A percentile compares a stretch with the other conserved stretches of the same genome.
These are phyloP conservation scores for Globisporangium iwayamae DNA, from an alignment of 352 stramenopile species.

Conservation along the genomic window DNA sequence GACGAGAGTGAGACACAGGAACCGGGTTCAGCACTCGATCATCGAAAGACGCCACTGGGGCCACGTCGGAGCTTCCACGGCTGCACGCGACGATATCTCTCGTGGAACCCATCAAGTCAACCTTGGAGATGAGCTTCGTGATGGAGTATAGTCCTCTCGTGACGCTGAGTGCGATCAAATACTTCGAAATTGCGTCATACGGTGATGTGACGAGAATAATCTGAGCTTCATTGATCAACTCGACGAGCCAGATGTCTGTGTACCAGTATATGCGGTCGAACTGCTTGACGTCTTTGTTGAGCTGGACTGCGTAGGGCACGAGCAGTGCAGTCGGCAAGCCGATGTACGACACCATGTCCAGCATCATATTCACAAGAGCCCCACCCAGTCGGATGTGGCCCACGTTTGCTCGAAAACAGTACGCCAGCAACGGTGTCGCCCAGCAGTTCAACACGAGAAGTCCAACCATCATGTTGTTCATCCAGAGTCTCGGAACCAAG, in stretches of 20 bases:
- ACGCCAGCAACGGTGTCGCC: slow-evolving; percentile 19
- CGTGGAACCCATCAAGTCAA: too few relatives aligned
- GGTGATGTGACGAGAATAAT: slow-evolving; percentile 20
- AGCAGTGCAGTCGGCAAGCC: slow-evolving; percentile 20
- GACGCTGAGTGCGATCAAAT: slow-evolving; percentile 28
- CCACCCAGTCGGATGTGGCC: neutral
- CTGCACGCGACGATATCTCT: neutral
- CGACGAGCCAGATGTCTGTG: slow-evolving; percentile 23
- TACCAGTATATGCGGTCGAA: slow-evolving; percentile 19
- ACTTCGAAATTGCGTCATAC: slow-evolving; percentile 18
- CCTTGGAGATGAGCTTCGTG: slow-evolving; percentile 15
- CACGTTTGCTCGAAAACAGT: neutral
- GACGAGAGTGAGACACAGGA: neutral
- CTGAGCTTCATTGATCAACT: slow-evolving; percentile 21
- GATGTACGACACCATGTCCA: slow-evolving; percentile 16
- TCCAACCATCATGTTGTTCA: slow-evolving; percentile 19
- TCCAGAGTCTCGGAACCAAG: slow-evolving; percentile 17
- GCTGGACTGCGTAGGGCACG: slow-evolving; percentile 17
- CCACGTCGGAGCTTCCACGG: neutral
- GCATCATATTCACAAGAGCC: neutral
- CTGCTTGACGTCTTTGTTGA: slow-evolving; percentile 10
- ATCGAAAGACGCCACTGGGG: neutral
- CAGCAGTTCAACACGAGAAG: slow-evolving; percentile 24
- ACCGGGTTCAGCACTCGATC: neutral
- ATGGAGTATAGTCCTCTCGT: slow-evolving; percentile 14